phyloP scores from a whole-genome alignment of 768 basidiomycete species.

The Lactarius deliciosus region DNA sequence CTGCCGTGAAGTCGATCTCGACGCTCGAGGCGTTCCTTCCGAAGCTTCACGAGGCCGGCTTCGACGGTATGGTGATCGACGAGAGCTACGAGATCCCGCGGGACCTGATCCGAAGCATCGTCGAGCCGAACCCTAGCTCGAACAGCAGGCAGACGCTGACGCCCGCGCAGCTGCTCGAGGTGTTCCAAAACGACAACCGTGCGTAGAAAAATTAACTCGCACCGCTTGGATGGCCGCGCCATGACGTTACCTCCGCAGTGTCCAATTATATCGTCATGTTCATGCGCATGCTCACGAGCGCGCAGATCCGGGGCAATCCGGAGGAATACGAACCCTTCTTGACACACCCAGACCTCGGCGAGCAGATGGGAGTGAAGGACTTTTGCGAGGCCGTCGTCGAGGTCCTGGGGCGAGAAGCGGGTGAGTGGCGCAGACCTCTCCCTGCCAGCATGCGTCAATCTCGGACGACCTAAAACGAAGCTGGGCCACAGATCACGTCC shows the following conservation, averaged over 20 bases:
- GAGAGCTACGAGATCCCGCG: constrained; percentile 72
- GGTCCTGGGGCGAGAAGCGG: constrained; percentile 73
- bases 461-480: neutral
- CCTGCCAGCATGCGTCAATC: neutral
- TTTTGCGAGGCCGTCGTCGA: constrained; percentile 84
- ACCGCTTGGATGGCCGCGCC: neutral
- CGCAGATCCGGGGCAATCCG: constrained; percentile 68
- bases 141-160: constrained; percentile 39
- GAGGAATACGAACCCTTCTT: constrained; percentile 70
- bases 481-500: constrained; percentile 64
- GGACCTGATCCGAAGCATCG: constrained; percentile 48
- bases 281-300: constrained; percentile 79
- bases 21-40: constrained; percentile 50
- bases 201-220: constrained; percentile 42
- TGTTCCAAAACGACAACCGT: constrained; percentile 47
- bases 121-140: constrained; percentile 34
- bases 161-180: constrained; percentile 42
- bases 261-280: constrained; percentile 78
- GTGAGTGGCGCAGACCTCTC: constrained; percentile 36
- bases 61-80: constrained; percentile 66
- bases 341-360: constrained; percentile 68
- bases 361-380: constrained; percentile 51
- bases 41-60: constrained; percentile 56
- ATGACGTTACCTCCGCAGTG: constrained; percentile 36
- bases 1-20: constrained; percentile 43